These are phyloP conservation scores for Theobroma cacao DNA, from an alignment of 345 rosid genomes.

Conservation along the genomic window DNA sequence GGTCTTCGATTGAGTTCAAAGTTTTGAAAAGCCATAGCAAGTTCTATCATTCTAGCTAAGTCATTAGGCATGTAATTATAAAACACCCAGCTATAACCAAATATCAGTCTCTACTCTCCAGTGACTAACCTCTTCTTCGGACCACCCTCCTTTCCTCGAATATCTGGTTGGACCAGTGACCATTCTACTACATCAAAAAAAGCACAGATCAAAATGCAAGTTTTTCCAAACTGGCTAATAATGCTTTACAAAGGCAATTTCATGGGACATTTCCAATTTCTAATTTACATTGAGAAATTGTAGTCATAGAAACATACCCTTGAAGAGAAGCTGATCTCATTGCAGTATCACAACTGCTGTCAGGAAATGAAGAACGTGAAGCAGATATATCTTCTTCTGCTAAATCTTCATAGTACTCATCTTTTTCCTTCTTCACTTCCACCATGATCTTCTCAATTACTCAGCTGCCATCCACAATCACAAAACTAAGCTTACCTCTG, in stretches of 20 bases:
- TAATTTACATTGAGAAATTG: background rate
- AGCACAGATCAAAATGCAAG: background rate
- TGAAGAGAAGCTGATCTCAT: background rate
- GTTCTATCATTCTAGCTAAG: background rate
- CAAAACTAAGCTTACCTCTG: background rate
- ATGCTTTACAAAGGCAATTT: background rate
- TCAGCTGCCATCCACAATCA: background rate
- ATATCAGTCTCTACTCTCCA: background rate
- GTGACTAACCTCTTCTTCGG: slow-evolving; percentile 41
- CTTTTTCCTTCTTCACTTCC: background rate
- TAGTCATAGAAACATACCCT: background rate
- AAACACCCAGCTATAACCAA: background rate
- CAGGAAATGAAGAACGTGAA: background rate
- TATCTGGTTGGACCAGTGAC: slow-evolving; percentile 36
- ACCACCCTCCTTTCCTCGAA: slow-evolving; percentile 44
- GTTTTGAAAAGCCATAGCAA: background rate
- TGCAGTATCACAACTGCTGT: background rate
- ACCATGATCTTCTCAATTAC: background rate
- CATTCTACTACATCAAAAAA: slow-evolving; percentile 10
- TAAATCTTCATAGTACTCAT: background rate
- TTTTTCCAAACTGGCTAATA: background rate
- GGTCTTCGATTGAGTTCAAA: background rate
- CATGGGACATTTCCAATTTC: background rate
- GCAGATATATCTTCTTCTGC: background rate
- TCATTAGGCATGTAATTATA: background rate